Base-by-base conservation (phyloP, 1,139 yeast species). In the Pichia terricola region DNA sequence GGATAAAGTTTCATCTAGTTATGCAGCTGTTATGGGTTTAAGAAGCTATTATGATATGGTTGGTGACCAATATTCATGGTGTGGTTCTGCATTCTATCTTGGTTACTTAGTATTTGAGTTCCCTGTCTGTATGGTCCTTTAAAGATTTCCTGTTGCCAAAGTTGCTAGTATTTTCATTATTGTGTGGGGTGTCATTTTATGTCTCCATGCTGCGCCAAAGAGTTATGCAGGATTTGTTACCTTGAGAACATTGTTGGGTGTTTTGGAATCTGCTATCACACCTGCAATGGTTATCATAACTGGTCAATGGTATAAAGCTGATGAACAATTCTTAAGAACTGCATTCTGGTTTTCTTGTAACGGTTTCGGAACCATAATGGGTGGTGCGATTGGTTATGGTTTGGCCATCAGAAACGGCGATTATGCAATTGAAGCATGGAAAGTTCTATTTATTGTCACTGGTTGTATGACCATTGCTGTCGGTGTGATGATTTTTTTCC, bases 1-100 rank as follows among this genome's bases (percentile, higher is more conserved):
- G 79, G 88, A 81, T 59, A 81, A 81, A 55, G 62, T 70, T 22
- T 64, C 84, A 6, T 75, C 70, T 35, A 66, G 79, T 16, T 73
- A 71, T 47, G 84, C 85, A 4, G 70, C 85, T 1, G 70, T 81
- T 43, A 67, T 79, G 67, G 81, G 81, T 0, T 48, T 57, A 28
- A 61, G 72, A 49, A 57, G 55, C 4, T 76, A 69, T 46, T 61
- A 74, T 46, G 51, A 68, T 6, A 74, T 77, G 81, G 56, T 53
- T 22, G 79, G 79, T 30, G 60, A 66, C 41, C 66, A 66, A 62
- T 77, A 77, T 55, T 64, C 77, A 5, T 77, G 81, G 80, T 69
- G 70, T 16, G 81, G 78, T 33, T 65, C 77, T 10, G 68, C 77
- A 0, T 77, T 77, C 49, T 77, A 77, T 54, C 55, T 75, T 38